These are phyloP conservation scores for Acanthamoeba divionensis DNA, from an alignment of 208 protist genomes.

Conservation along the genomic window DNA sequence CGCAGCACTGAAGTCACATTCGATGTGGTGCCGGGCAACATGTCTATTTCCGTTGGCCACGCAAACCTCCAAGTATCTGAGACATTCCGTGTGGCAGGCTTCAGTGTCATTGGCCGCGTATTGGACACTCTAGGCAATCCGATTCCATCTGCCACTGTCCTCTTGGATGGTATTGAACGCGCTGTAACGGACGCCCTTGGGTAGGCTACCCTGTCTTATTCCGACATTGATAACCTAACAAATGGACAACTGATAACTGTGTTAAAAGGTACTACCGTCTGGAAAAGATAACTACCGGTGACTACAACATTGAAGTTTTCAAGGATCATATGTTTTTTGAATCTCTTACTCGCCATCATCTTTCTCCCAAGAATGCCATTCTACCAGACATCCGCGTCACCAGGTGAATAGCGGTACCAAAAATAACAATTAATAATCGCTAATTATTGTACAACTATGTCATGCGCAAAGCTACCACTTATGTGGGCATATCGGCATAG, in stretches of 20 bases:
- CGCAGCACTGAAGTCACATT: slow-evolving; percentile 28
- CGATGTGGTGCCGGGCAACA: not conserved
- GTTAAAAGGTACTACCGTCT: not conserved
- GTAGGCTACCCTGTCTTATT: not conserved
- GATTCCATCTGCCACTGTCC: slow-evolving; percentile 14
- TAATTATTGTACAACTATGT: not conserved
- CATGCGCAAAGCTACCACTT: not conserved
- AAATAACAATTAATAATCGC: not conserved
- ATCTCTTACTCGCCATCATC: not conserved
- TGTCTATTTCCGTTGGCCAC: slow-evolving; percentile 2
- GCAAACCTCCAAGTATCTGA: slow-evolving; percentile 8
- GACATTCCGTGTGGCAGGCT: slow-evolving; percentile 43
- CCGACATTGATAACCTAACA: not conserved
- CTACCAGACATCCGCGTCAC: not conserved
- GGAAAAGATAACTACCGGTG: slow-evolving; percentile 37
- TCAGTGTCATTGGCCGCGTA: slow-evolving; percentile 39
- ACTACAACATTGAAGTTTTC: slow-evolving; percentile 2
- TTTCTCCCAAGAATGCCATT: slow-evolving; percentile 23
- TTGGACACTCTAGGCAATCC: slow-evolving; percentile 4
- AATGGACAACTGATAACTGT: not conserved
- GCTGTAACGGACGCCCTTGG: not conserved
- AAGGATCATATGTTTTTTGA: slow-evolving; percentile 53
- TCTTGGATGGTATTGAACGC: slow-evolving; percentile 39
- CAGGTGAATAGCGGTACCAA: too few relatives aligned
- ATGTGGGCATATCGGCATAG: not conserved